Conservation (phyloP, 2,329 filamentous ascomycete species). For the Exophiala spinifera region DNA sequence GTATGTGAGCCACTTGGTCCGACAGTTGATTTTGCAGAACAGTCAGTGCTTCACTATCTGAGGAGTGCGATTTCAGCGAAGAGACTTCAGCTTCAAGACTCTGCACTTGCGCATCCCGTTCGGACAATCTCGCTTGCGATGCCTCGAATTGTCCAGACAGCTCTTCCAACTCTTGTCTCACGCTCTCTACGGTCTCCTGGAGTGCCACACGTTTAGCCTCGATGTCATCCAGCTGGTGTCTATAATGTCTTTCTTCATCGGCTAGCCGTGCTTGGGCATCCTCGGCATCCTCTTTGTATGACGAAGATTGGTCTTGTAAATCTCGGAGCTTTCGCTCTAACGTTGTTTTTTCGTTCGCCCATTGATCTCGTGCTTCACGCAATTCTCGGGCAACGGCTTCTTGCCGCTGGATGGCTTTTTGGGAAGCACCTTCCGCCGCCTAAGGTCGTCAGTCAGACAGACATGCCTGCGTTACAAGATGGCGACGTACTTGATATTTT, state of each 20-base stretch:
- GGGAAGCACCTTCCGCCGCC: slow-evolving; percentile 52
- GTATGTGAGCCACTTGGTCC: slow-evolving; percentile 89
- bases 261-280: slow-evolving; percentile 75
- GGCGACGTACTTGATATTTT: slow-evolving; percentile 51
- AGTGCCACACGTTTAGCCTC: slow-evolving; percentile 59
- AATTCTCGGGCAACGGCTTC: slow-evolving; percentile 55
- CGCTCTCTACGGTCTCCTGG: slow-evolving; percentile 52
- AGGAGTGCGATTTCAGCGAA: slow-evolving; percentile 78
- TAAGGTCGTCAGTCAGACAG: slow-evolving; percentile 25
- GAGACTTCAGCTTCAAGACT: slow-evolving; percentile 79
- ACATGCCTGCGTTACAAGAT: slow-evolving; percentile 2
- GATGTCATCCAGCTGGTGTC: slow-evolving; percentile 57
- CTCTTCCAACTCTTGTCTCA: slow-evolving; percentile 54
- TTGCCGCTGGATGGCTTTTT: slow-evolving; percentile 52
- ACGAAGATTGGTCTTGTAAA: slow-evolving; percentile 66
- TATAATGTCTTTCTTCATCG: slow-evolving; percentile 64
- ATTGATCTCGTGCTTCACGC: slow-evolving; percentile 53
- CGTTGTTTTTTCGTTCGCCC: slow-evolving; percentile 53
- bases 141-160: slow-evolving; percentile 55
- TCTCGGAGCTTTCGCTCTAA: slow-evolving; percentile 55
- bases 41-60: slow-evolving; percentile 78
- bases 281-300: slow-evolving; percentile 76
- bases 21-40: slow-evolving; percentile 84
- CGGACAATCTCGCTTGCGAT: slow-evolving; percentile 63
- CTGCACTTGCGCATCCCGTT: slow-evolving; percentile 69